Evolutionary conservation across 2,329 filamentous ascomycete genomes (phyloP), one percentile per base, ranked within the genome.

Genomic region (Alternaria ethzedia): DNA sequence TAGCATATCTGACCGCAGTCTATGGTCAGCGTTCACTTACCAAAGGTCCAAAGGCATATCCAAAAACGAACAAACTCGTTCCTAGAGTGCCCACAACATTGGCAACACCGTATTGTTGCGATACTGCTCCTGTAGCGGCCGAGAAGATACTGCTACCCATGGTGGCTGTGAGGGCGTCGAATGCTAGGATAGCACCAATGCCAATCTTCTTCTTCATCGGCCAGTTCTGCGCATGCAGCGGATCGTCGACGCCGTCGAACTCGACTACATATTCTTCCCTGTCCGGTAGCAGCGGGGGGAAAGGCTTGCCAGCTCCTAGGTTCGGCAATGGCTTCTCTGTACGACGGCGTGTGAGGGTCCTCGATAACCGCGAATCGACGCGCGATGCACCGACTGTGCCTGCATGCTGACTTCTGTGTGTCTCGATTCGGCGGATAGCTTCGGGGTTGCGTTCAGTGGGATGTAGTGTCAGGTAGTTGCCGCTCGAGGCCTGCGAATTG

Each of bases 151-250:
- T 80, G 46, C 76, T 80, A 0, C 90, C 88, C 77, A 94, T 94
- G 6, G 91, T 87, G 0, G 90, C 84, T 17, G 87, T 87, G 70
- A 94, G 83, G 13, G 91, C 92, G 47, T 90, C 91, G 73, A 89
- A 94, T 23, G 89, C 91, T 45, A 94, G 82, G 70, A 94, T 89
- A 44, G 85, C 84, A 20, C 88, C 87, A 1, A 90, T 91, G 7
- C 86, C 71, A 44, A 93, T 54, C 88, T 97, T 97, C 83, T 92
- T 94, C 74, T 83, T 87, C 65, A 91, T 78, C 0, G 91, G 86
- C 94, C 94, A 97, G 78, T 97, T 97, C 81, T 96, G 92, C 0
- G 93, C 90, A 79, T 97, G 93, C 66, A 94, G 76, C 3, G 93
- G 94, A 74, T 97, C 94, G 67, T 94, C 86, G 1, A 89, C 90